phyloP scores from a whole-genome alignment of 257 asterid species.

The Capsicum chinense region DNA sequence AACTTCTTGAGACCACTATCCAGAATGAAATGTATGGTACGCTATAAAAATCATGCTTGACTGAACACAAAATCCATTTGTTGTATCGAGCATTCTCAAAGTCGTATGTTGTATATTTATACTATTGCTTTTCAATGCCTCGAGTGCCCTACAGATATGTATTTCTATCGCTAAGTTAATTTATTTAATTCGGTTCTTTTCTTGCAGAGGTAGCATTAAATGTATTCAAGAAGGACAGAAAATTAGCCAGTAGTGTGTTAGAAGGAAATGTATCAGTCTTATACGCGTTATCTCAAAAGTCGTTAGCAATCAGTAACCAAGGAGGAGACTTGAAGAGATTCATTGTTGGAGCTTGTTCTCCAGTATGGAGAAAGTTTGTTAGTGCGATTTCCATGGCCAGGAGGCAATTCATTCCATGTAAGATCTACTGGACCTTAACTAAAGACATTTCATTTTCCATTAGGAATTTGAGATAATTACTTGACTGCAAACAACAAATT shows the following conservation, averaged over 20 bases:
- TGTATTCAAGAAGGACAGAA: neutral
- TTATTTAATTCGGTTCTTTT: neutral
- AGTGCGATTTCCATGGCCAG: neutral
- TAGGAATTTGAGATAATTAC: no score
- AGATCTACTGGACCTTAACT: neutral
- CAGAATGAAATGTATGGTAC: neutral
- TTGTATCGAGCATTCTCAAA: no score
- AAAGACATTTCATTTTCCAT: no score
- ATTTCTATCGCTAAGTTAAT: neutral
- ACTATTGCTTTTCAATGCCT: neutral
- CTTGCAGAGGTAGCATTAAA: neutral
- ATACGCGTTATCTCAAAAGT: neutral
- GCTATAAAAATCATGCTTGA: neutral
- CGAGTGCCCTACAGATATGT: neutral
- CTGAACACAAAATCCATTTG: no score
- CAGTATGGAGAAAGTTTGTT: neutral
- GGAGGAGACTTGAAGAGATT: neutral
- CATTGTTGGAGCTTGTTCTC: neutral
- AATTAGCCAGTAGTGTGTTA: neutral
- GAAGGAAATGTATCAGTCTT: neutral
- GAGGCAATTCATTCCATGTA: neutral
- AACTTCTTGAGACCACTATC: conserved; percentile 2
- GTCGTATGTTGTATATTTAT: neutral
- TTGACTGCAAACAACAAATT: no score
- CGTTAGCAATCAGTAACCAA: neutral